Conservation (phyloP, 345 rosid genomes). For the Mercurialis annua region DNA sequence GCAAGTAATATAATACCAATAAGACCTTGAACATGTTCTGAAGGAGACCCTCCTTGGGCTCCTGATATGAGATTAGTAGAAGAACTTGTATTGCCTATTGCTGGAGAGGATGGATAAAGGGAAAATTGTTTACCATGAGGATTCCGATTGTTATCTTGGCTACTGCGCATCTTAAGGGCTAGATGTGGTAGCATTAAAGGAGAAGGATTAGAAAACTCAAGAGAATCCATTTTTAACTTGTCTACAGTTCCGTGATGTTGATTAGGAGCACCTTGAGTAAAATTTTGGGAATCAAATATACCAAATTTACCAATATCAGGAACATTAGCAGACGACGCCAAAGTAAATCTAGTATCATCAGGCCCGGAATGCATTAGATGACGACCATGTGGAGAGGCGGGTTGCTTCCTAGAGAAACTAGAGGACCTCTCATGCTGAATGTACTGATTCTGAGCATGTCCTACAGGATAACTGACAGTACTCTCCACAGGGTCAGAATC, state of each 20-base stretch:
- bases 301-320: constrained; percentile 51
- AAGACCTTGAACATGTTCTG: constrained; percentile 73
- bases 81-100: constrained; percentile 21
- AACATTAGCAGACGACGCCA: constrained; percentile 31
- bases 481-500: constrained; percentile 33
- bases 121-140: constrained; percentile 31
- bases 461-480: constrained; percentile 33
- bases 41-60: constrained; percentile 50
- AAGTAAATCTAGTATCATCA: constrained; percentile 36
- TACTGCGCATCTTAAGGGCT: constrained; percentile 21
- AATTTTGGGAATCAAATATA: constrained; percentile 36
- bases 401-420: constrained; percentile 36
- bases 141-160: constrained; percentile 32
- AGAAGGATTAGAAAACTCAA: constrained; percentile 26
- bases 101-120: constrained; percentile 22
- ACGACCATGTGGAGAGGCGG: constrained; percentile 37
- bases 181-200: constrained; percentile 31
- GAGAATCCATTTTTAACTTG: constrained; percentile 36
- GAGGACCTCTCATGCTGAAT: constrained; percentile 36
- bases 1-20: constrained; percentile 71
- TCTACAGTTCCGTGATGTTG: constrained; percentile 36
- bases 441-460: constrained; percentile 37
- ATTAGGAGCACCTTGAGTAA: constrained; percentile 37
- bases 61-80: constrained; percentile 44
- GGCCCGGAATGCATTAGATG: constrained; percentile 41